Evolutionary conservation across 1,284 basidiomycete species (phyloP).

Genomic region (Ceratobasidium sp.): DNA sequence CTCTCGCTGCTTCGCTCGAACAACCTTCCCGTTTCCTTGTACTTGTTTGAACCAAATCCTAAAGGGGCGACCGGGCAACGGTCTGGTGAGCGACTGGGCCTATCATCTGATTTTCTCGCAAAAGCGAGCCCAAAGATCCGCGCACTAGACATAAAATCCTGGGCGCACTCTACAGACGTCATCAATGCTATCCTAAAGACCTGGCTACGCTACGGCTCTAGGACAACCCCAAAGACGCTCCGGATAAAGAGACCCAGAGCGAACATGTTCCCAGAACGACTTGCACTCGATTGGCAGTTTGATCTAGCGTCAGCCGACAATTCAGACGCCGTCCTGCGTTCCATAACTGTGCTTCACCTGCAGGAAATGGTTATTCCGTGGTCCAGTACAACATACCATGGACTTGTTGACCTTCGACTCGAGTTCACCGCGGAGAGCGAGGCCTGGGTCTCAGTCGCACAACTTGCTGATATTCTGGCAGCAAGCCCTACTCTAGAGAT

Average conservation of each 20-base stretch:
- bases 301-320: neutral
- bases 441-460: neutral
- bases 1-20: neutral
- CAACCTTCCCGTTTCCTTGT: neutral
- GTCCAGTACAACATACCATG: constrained; percentile 11
- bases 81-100: neutral
- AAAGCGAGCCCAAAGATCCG: neutral
- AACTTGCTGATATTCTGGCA: neutral
- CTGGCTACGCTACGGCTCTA: neutral
- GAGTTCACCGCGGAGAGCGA: neutral
- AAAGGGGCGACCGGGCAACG: neutral
- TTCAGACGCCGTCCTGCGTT: neutral
- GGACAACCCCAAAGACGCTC: neutral
- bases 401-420: constrained; percentile 9
- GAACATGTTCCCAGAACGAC: neutral
- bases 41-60: neutral
- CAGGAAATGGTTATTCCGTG: neutral
- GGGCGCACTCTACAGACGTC: neutral
- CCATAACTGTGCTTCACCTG: neutral
- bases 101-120: neutral
- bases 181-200: neutral
- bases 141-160: neutral
- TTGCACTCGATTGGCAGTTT: neutral
- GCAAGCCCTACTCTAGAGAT: neutral
- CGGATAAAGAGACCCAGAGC: neutral